Evolutionary conservation across 345 rosid genomes (phyloP).

Genomic region (Dovyalis caffra): DNA sequence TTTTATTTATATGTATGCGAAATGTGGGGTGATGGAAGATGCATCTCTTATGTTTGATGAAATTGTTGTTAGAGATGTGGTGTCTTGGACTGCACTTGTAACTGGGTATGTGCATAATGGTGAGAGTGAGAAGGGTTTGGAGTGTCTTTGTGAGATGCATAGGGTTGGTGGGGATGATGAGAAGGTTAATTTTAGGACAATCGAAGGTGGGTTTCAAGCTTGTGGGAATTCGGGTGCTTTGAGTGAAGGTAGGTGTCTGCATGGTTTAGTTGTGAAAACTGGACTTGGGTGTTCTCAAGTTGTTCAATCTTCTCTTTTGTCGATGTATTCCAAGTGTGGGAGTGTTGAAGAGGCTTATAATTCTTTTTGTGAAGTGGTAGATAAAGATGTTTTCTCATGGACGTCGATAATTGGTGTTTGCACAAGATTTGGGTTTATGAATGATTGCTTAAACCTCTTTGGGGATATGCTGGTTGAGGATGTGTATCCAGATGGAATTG

Average conservation of each 20-base stretch:
- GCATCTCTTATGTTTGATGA: constrained; percentile 55
- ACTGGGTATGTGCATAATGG: constrained; percentile 63
- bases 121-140: constrained; percentile 52
- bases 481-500: constrained; percentile 48
- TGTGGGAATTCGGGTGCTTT: constrained; percentile 52
- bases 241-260: constrained; percentile 50
- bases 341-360: constrained; percentile 38
- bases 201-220: constrained; percentile 66
- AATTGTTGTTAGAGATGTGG: constrained; percentile 58
- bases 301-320: constrained; percentile 48
- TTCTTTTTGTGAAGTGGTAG: constrained; percentile 47
- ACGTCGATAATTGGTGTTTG: constrained; percentile 56
- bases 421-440: constrained; percentile 49
- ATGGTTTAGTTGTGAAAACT: constrained; percentile 50
- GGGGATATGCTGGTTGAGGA: constrained; percentile 54
- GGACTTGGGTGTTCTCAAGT: constrained; percentile 41
- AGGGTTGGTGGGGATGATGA: constrained; percentile 34
- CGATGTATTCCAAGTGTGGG: constrained; percentile 56
- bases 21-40: constrained; percentile 43
- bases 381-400: constrained; percentile 63
- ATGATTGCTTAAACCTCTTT: constrained; percentile 45
- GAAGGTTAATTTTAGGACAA: constrained; percentile 53
- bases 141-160: constrained; percentile 50
- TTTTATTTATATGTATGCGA: constrained; percentile 52
- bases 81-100: constrained; percentile 65